Evolutionary conservation across 2,329 filamentous ascomycete species (phyloP).

Genomic region (Alternaria conjuncta): DNA sequence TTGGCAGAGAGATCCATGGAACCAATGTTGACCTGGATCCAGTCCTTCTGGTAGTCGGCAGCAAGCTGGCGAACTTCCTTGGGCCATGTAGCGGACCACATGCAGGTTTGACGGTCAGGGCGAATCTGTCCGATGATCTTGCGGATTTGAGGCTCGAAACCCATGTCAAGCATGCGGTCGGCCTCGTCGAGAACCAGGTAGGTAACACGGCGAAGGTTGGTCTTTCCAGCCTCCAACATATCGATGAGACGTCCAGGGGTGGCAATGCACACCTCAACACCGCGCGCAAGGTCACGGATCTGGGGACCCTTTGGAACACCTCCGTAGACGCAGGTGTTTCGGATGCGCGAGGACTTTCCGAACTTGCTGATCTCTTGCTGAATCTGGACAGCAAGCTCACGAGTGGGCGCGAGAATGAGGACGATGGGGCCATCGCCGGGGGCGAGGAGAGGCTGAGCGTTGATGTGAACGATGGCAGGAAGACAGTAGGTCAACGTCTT

Average conservation of each 20-base stretch:
- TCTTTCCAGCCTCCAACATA: conserved; percentile 97
- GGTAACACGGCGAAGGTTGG: conserved; percentile 95
- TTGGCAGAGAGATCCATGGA: conserved; percentile 96
- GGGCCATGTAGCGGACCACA: conserved; percentile 99
- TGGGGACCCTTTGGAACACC: conserved; percentile 98
- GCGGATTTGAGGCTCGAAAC: conserved; percentile 99
- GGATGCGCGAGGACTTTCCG: conserved; percentile 94
- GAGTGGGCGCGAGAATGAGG: conserved; percentile 91
- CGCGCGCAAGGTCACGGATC: conserved; percentile 91
- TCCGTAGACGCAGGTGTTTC: conserved; percentile 98
- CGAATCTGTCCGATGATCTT: conserved; percentile 98
- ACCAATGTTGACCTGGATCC: conserved; percentile 98
- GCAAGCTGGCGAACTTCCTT: conserved; percentile 96
- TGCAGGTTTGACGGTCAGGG: conserved; percentile 97
- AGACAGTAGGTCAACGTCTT: conserved; percentile 99
- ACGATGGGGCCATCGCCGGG: conserved; percentile 97
- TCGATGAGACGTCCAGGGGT: conserved; percentile 98
- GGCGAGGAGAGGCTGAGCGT: conserved; percentile 93
- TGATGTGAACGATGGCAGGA: conserved; percentile 98
- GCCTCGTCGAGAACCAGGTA: conserved; percentile 98
- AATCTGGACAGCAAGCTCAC: conserved; percentile 98
- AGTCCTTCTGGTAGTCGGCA: conserved; percentile 88
- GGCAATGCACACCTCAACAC: conserved; percentile 98
- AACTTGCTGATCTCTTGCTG: conserved; percentile 99
- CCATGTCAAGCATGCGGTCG: conserved; percentile 99